Evolutionary conservation across 2,329 filamentous ascomycete genomes (phyloP).

Genomic region (Lachnellula hyalina): DNA sequence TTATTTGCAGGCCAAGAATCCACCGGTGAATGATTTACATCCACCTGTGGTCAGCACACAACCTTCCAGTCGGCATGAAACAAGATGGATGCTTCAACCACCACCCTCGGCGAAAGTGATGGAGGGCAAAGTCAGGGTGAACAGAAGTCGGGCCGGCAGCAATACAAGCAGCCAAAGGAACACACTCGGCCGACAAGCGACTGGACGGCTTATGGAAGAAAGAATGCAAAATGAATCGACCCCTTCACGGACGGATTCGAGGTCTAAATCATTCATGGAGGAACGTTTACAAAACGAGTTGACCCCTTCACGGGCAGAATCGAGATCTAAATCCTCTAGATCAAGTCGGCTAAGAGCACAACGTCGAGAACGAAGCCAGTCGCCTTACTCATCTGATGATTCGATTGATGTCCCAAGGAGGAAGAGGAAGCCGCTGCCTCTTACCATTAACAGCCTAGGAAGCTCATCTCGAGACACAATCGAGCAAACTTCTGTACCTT

Average conservation of each 20-base stretch:
- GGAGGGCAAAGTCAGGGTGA: conserved; percentile 75
- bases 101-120: conserved; percentile 86
- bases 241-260: conserved; percentile 12
- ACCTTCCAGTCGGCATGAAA: conserved; percentile 62
- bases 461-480: conserved; percentile 17
- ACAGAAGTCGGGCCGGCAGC: conserved; percentile 45
- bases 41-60: conserved; percentile 77
- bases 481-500: conserved; percentile 24
- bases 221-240: conserved; percentile 26
- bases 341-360: conserved; percentile 12
- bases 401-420: conserved; percentile 15
- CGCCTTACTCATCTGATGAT: conserved; percentile 18
- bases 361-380: conserved; percentile 17
- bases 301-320: conserved; percentile 12
- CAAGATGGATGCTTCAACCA: conserved; percentile 88
- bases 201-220: conserved; percentile 26
- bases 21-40: conserved; percentile 80
- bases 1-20: conserved; percentile 41
- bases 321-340: conserved; percentile 11
- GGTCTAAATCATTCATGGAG: conserved; percentile 19
- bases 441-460: conserved; percentile 16
- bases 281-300: conserved; percentile 25
- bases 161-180: conserved; percentile 39
- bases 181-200: conserved; percentile 26
- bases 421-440: conserved; percentile 23